Base-by-base conservation (phyloP, 768 basidiomycete species). In the Stropharia rugosoannulata region DNA sequence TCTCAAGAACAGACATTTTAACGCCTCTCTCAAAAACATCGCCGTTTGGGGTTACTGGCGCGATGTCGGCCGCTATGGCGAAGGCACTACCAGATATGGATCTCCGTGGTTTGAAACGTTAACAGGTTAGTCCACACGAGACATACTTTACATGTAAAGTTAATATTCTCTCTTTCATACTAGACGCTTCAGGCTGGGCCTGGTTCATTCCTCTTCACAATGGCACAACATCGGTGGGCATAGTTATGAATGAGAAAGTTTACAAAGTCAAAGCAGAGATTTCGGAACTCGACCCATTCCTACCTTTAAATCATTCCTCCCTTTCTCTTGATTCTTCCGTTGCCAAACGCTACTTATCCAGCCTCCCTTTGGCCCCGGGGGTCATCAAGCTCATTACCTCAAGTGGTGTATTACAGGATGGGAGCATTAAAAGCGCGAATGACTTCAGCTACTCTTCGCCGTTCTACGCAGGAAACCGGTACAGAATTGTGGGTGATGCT, bases 31-130 rank as follows among this genome's bases (percentile, higher is more conserved):
- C 51, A 85, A 82, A 64, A 92, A 92, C 62, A 76, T 90, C 13
- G 89, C 89, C 3, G 74, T 86, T 18, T 92, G 89, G 89, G 89
- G 83, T 3, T 91, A 92, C 62, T 92, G 87, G 87, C 74, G 66
- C 38, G 75, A 77, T 16, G 77, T 78, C 0, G 76, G 70, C 13
- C 73, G 72, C 36, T 91, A 86, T 63, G 81, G 80, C 3, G 55
- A 56, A 22, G 79, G 77, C 40, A 80, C 82, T 3, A 46, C 65
- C 15, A 74, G 84, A 39, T 73, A 81, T 65, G 83, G 84, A 8
- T 76, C 84, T 0, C 85, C 85, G 9, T 84, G 82, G 80, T 86
- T 87, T 59, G 89, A 91, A 66, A 85, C 88, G 5, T 69, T 90
- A 41, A 83, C 80, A 64, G 87, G 89, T 82, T 59, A 59, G 73